Base-by-base conservation (phyloP, 257 asterid species). In the Haberlea rhodopensis region DNA sequence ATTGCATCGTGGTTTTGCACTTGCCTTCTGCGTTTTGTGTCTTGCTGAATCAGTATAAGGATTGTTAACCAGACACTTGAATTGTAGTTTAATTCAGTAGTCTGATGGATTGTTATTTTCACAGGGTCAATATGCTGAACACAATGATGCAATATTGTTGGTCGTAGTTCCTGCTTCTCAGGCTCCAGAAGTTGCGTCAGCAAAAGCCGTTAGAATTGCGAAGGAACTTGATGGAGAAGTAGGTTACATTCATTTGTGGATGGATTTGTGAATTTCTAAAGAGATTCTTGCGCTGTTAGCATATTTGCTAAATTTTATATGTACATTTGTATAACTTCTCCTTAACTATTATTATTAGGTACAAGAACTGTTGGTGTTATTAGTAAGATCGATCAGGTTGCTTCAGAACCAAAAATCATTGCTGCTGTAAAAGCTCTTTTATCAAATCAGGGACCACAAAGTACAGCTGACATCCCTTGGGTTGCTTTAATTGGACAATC, bases 191-290 rank as follows among this genome's bases (percentile, higher is more conserved):
- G 95, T 92, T 68, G 91, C 94, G 62, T 80, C 97, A 64, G 82
- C 88, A 57, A 92, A 92, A 84, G 97, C 97, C 60, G 68, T 92
- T 63, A 84, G 99, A 77, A 85, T 89, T 54, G 99, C 97, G 1
- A 92, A 87, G 79, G 99, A 92, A 73, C 89, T 81, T 79, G 99
- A 92, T 77, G 91, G 95, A 73, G 97, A 92, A 81, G 99, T 92
- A 66, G 51, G 98, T 80, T n/a, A 25, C 40, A 58, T 29, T 34
- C 27, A 48, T 64, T 69, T 68, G 18, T 65, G 6, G 67, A 60
- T n/a, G n/a, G n/a, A n/a, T n/a, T 58, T 56, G 20, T 57, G 26
- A 46, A 19, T 45, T 60, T 46, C 59, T 29, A 45, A 57, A 18
- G 20, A 53, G 26, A 43, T 37, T 43, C 48, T 59, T 54, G 49